Evolutionary conservation across 2,329 filamentous ascomycete genomes (phyloP).

Genomic region (Lachnellula suecica): DNA sequence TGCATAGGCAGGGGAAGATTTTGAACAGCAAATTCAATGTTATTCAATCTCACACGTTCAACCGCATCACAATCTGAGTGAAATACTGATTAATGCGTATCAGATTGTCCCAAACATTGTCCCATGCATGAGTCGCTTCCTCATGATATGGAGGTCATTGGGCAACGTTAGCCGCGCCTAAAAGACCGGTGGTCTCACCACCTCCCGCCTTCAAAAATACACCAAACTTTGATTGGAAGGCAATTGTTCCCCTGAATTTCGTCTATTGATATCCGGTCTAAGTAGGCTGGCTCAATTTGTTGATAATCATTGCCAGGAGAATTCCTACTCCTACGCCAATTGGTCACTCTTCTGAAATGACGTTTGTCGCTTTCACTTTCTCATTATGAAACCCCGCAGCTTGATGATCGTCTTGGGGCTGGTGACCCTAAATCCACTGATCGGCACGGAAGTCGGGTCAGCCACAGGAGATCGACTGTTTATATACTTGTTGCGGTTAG

Average conservation of each 20-base stretch:
- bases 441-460: background rate
- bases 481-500: background rate
- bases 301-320: no score
- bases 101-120: background rate
- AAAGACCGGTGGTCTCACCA: background rate
- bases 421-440: no score
- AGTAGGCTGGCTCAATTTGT: background rate
- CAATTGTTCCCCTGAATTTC: background rate
- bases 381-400: background rate
- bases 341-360: no score
- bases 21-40: background rate
- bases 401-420: background rate
- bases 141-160: background rate
- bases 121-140: background rate
- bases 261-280: background rate
- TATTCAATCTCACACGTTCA: background rate
- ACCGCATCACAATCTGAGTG: background rate
- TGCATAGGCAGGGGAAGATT: background rate
- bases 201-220: background rate
- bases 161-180: background rate
- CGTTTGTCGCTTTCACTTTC: no score
- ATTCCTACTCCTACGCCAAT: no score
- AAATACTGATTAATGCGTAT: background rate
- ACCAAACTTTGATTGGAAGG: background rate
- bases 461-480: background rate